These are phyloP conservation scores for Asclepias syriaca DNA, from an alignment of 257 asterid species.

Conservation along the genomic window DNA sequence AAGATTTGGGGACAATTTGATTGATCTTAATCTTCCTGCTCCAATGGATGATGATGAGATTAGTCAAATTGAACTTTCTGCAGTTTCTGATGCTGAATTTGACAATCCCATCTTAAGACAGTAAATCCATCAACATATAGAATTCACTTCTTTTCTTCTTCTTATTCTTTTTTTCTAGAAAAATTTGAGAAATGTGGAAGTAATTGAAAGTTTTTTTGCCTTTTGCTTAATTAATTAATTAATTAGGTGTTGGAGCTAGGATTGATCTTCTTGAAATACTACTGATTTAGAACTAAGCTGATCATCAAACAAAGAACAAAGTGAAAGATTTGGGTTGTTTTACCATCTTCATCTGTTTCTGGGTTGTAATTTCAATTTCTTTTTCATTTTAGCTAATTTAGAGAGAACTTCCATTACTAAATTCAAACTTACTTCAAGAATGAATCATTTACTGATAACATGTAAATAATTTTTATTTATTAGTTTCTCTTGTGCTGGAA, in stretches of 20 bases:
- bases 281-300: background rate
- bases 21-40: slow-evolving; percentile 90
- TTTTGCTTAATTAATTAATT: background rate
- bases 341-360: background rate
- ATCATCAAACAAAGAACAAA: background rate
- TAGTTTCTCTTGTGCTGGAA: background rate
- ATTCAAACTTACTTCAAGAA: background rate
- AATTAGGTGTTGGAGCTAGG: background rate
- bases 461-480: too few species aligned
- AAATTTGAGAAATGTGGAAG: background rate
- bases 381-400: slow-evolving; percentile 1
- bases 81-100: slow-evolving; percentile 51
- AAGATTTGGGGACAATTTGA: slow-evolving; percentile 31
- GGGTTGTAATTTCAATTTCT: background rate
- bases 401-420: background rate
- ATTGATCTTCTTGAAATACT: background rate
- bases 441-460: background rate
- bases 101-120: slow-evolving; percentile 20
- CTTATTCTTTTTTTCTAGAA: too few species aligned
- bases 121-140: slow-evolving; percentile 2
- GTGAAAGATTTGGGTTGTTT: background rate
- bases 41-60: slow-evolving; percentile 53
- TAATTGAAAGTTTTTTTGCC: slow-evolving; percentile 9
- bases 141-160: background rate
- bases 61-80: slow-evolving; percentile 53